Base-by-base conservation (phyloP, 2,329 filamentous ascomycete genomes). In the Fusarium aywerte region DNA sequence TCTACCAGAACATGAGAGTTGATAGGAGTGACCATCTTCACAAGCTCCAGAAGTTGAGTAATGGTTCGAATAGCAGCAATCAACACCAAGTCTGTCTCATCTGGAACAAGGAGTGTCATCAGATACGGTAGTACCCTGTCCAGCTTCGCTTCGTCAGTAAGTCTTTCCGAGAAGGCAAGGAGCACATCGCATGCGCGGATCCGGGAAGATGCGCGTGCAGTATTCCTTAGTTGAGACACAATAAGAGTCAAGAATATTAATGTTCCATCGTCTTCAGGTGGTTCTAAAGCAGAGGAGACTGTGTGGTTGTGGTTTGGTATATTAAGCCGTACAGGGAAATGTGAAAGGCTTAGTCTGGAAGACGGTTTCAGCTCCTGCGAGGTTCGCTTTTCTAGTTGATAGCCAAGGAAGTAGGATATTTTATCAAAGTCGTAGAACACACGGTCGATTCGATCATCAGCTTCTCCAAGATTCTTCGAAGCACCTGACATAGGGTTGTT, bases 371-470 rank as follows among this genome's bases (percentile, higher is more conserved):
- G 35, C 12, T 75, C 69, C 15, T 78, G 74, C 4, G 73, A 69
- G 5, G 62, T 68, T 31, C 78, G 73, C 43, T 80, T 78, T 38
- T 83, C 83, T 40, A 89, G 83, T 27, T 87, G 86, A 62, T 93
- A 93, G 15, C 92, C 94, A 2, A 99, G 84, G 58, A 97, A 96
- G 75, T 96, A 97, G 0, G 95, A 93, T 51, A 99, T 97, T 77
- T 98, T 99, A 77, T 99, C 96, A 79, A 97, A 98, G 75, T 99
- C 96, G 70, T 92, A 88, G 74, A 92, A 98, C 1, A 99, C 90
- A 40, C 93, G 89, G 73, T 98, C 93, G 73, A 99, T 98, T 39
- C 96, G 88, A 69, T 97, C 93, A 77, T 99, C 96, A 2, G 93
- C 89, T 77, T 97, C 93, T 62, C 91, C 91, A 51, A 94, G 83